phyloP scores from a whole-genome alignment of 2,329 filamentous ascomycete species.

The Penicillium sp. region DNA sequence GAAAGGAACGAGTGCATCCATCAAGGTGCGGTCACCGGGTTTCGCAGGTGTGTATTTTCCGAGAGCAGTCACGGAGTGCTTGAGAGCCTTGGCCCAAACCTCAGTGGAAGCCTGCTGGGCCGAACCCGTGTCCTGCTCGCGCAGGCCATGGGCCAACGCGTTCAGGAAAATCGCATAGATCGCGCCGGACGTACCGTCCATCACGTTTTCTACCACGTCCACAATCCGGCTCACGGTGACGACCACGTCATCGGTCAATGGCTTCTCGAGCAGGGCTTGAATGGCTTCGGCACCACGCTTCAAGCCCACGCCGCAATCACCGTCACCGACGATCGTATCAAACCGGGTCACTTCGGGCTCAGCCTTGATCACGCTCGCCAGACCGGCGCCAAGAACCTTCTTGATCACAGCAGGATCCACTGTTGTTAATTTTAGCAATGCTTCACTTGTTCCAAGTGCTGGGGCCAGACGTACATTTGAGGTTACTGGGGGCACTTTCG shows the following conservation, averaged over 20 bases:
- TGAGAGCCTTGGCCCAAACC: constrained; percentile 66
- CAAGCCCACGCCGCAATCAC: constrained; percentile 83
- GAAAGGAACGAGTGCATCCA: constrained; percentile 89
- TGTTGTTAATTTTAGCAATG: constrained; percentile 22
- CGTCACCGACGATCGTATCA: constrained; percentile 82
- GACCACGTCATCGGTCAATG: constrained; percentile 57
- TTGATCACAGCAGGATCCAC: constrained; percentile 53
- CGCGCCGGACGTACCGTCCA: constrained; percentile 75
- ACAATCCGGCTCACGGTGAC: constrained; percentile 61
- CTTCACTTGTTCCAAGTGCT: background rate
- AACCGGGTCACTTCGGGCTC: constrained; percentile 66
- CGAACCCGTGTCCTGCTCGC: constrained; percentile 50
- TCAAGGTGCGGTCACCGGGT: constrained; percentile 82
- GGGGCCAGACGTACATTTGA: constrained; percentile 45
- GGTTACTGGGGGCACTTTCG: constrained; percentile 52
- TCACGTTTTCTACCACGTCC: constrained; percentile 63
- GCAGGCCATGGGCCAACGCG: constrained; percentile 68
- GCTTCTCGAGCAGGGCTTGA: constrained; percentile 43
- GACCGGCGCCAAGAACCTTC: constrained; percentile 53
- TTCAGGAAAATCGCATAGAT: constrained; percentile 89
- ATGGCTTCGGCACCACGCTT: constrained; percentile 77
- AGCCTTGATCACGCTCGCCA: constrained; percentile 59
- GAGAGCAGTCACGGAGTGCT: constrained; percentile 68
- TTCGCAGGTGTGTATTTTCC: constrained; percentile 84
- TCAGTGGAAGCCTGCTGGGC: constrained; percentile 48